Conservation (phyloP, 2,329 filamentous ascomycete species). For the Pseudogymnoascus sp. region DNA sequence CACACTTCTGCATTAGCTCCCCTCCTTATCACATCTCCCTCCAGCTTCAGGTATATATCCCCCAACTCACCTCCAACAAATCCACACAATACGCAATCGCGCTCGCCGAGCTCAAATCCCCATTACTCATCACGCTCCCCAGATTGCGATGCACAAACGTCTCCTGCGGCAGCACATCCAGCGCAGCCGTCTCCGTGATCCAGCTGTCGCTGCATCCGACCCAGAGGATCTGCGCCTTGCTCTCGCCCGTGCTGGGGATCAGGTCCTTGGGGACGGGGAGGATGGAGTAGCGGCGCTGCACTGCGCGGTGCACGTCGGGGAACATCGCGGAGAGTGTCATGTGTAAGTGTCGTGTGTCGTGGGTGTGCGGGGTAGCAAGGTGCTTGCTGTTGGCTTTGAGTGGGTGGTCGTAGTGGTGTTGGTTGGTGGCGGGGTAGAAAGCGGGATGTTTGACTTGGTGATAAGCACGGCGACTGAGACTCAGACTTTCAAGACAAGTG, state of each 20-base stretch:
- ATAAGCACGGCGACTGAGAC: neutral
- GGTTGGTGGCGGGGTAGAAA: neutral
- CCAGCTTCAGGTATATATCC: too few species aligned
- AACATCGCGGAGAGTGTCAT: neutral
- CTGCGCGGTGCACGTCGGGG: neutral
- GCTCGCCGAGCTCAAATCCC: slow-evolving; percentile 51
- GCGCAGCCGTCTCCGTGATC: slow-evolving; percentile 56
- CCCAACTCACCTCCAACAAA: slow-evolving; percentile 46
- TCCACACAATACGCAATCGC: slow-evolving; percentile 60
- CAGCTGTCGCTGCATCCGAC: slow-evolving; percentile 62
- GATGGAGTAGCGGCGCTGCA: slow-evolving; percentile 8
- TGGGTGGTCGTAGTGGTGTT: neutral
- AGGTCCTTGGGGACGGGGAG: slow-evolving; percentile 13
- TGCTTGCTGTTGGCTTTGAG: neutral
- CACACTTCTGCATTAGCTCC: neutral
- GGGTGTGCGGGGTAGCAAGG: neutral
- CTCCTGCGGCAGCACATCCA: slow-evolving; percentile 55
- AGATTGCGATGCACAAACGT: slow-evolving; percentile 67
- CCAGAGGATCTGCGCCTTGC: slow-evolving; percentile 51
- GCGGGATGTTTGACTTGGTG: neutral
- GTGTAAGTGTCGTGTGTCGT: neutral
- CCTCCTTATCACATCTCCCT: neutral
- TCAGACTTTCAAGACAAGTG: neutral
- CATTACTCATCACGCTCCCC: slow-evolving; percentile 55
- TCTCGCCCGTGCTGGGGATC: slow-evolving; percentile 14